A percentile compares a stretch with the other conserved stretches of the same genome.
phyloP scores from a whole-genome alignment of 257 asterid genomes.

The Solanum rostratum region DNA sequence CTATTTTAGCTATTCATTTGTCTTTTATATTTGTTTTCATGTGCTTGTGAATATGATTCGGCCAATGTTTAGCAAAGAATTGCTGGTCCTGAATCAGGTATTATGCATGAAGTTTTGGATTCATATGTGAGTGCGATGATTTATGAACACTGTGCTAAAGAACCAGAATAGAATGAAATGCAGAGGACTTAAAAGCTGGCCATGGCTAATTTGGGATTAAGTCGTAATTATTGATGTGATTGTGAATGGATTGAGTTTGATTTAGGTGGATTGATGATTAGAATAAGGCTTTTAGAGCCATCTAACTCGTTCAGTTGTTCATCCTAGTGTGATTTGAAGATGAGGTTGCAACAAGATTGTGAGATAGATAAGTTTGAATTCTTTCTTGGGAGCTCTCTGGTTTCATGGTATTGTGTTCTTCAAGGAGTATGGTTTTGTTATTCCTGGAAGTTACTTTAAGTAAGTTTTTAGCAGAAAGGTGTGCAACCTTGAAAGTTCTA shows the following conservation, averaged over 20 bases:
- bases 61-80: background rate
- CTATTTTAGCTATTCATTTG: background rate
- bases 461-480: background rate
- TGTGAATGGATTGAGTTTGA: background rate
- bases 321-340: background rate
- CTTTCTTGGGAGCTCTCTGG: background rate
- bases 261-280: background rate
- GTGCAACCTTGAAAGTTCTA: background rate
- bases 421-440: background rate
- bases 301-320: background rate
- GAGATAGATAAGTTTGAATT: background rate
- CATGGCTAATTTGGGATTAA: background rate
- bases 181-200: background rate
- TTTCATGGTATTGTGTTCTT: background rate
- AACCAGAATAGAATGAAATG: background rate
- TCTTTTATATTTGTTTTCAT: background rate
- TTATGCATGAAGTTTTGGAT: background rate
- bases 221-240: background rate
- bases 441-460: background rate
- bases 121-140: background rate
- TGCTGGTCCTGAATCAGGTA: background rate
- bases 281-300: background rate
- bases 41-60: background rate
- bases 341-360: background rate
- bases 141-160: background rate